phyloP scores from a whole-genome alignment of 352 stramenopile genomes.

The Aphanomyces cochlioides region DNA sequence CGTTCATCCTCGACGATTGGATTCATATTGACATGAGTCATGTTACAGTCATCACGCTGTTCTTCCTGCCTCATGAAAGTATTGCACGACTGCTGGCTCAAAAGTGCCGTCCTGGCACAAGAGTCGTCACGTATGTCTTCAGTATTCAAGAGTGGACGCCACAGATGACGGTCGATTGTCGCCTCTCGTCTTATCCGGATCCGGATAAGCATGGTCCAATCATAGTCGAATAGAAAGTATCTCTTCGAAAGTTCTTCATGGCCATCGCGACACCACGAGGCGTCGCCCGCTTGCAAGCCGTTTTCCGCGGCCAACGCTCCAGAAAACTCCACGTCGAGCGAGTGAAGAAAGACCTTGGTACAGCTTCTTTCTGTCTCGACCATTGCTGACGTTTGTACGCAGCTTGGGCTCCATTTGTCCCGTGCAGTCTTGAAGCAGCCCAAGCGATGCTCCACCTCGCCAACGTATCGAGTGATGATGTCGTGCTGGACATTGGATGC shows the following conservation, averaged over 20 bases:
- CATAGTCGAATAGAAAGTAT: too few relatives aligned
- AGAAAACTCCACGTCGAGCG: slow-evolving; percentile 53
- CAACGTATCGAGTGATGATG: slow-evolving; percentile 41
- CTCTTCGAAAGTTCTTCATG: too few relatives aligned
- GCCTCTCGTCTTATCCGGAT: background rate
- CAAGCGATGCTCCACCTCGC: slow-evolving; percentile 48
- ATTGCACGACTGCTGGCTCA: slow-evolving; percentile 38
- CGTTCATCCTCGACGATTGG: slow-evolving; percentile 56
- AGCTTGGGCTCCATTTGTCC: slow-evolving; percentile 72
- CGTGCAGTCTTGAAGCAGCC: slow-evolving; percentile 54
- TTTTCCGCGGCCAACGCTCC: slow-evolving; percentile 51
- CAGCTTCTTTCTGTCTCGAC: slow-evolving; percentile 15
- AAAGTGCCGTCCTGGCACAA: slow-evolving; percentile 43
- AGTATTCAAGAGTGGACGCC: slow-evolving; percentile 54
- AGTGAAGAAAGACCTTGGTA: slow-evolving; percentile 50
- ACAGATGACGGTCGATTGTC: slow-evolving; percentile 33
- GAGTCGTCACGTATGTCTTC: slow-evolving; percentile 68
- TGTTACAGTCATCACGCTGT: slow-evolving; percentile 54
- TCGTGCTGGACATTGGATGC: slow-evolving; percentile 59
- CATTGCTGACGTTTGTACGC: slow-evolving; percentile 7
- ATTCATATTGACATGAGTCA: slow-evolving; percentile 42
- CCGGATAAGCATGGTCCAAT: too few relatives aligned
- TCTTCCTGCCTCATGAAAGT: slow-evolving; percentile 59
- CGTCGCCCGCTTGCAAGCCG: slow-evolving; percentile 50
- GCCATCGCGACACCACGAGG: background rate